Conservation (phyloP, 352 stramenopile species). For the Phytophthora sp. region DNA sequence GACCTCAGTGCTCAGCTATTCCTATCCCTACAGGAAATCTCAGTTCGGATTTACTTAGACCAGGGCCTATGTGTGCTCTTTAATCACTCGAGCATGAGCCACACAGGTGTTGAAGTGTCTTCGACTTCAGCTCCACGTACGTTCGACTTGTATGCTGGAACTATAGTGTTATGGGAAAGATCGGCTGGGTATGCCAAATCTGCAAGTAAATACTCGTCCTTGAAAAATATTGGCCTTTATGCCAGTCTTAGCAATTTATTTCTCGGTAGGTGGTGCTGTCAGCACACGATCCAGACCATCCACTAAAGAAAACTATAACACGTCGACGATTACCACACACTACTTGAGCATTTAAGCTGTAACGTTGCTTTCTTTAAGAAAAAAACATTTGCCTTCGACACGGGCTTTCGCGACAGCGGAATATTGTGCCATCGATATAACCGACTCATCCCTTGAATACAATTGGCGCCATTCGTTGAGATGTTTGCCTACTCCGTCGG, state of each 20-base stretch:
- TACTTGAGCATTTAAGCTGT: no score
- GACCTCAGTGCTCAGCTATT: no score
- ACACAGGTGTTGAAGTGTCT: background rate
- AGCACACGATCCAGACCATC: no score
- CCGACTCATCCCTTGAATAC: background rate
- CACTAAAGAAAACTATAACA: no score
- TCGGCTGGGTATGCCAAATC: background rate
- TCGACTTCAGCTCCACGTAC: background rate
- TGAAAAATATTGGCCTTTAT: background rate
- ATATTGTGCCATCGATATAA: background rate
- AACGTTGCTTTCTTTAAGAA: background rate
- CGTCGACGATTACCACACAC: no score
- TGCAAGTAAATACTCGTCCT: background rate
- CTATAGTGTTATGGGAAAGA: background rate
- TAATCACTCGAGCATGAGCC: background rate
- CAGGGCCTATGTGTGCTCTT: background rate
- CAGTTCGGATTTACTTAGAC: no score
- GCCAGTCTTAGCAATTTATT: background rate
- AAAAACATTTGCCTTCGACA: background rate
- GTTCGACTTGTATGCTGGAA: background rate
- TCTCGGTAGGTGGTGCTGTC: conserved; percentile 1
- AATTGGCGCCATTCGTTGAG: background rate
- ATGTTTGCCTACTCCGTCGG: background rate
- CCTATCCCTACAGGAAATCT: no score
- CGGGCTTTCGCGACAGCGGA: background rate